A percentile compares a stretch with the other conserved stretches of the same genome.
phyloP scores from a whole-genome alignment of 305 asterid genomes.

The Andrographis paniculata region DNA sequence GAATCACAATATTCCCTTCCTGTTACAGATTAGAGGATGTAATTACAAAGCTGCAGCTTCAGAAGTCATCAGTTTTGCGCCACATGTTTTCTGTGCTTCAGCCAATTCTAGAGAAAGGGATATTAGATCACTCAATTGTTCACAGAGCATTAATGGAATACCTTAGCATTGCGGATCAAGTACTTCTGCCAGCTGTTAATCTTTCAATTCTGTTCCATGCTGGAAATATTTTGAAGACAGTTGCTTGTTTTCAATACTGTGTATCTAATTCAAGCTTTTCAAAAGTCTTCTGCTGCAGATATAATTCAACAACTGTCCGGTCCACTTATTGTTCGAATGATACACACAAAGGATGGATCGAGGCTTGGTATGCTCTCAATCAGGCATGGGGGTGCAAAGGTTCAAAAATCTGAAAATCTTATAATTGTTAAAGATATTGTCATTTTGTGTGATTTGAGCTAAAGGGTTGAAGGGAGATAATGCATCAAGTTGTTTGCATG shows the following conservation, averaged over 20 bases:
- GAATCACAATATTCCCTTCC: slow-evolving; percentile 8
- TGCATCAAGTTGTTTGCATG: too few relatives aligned
- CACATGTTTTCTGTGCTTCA: slow-evolving; percentile 80
- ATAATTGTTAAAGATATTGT: too few relatives aligned
- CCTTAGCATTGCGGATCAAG: slow-evolving; percentile 73
- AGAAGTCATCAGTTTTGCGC: slow-evolving; percentile 63
- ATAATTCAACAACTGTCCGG: slow-evolving; percentile 69
- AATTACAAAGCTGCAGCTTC: slow-evolving; percentile 65
- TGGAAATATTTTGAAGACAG: not conserved
- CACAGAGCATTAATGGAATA: slow-evolving; percentile 79
- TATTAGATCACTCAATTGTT: slow-evolving; percentile 80
- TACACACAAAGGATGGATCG: slow-evolving; percentile 88
- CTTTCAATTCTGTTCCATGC: slow-evolving; percentile 1
- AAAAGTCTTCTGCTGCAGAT: slow-evolving; percentile 85
- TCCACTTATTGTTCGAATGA: slow-evolving; percentile 57
- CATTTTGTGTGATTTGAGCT: too few relatives aligned
- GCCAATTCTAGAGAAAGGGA: slow-evolving; percentile 90
- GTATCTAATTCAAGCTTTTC: slow-evolving; percentile 37
- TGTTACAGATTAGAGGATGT: slow-evolving; percentile 69
- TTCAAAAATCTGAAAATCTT: slow-evolving; percentile 19
- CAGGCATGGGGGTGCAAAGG: slow-evolving; percentile 95
- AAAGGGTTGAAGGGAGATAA: too few relatives aligned
- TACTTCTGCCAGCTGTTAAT: slow-evolving; percentile 18
- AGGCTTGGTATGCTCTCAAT: slow-evolving; percentile 70
- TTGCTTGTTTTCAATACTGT: slow-evolving; percentile 3